These are phyloP conservation scores for Suhomyces kunorum DNA, from an alignment of 1,139 yeast genomes.

Conservation along the genomic window DNA sequence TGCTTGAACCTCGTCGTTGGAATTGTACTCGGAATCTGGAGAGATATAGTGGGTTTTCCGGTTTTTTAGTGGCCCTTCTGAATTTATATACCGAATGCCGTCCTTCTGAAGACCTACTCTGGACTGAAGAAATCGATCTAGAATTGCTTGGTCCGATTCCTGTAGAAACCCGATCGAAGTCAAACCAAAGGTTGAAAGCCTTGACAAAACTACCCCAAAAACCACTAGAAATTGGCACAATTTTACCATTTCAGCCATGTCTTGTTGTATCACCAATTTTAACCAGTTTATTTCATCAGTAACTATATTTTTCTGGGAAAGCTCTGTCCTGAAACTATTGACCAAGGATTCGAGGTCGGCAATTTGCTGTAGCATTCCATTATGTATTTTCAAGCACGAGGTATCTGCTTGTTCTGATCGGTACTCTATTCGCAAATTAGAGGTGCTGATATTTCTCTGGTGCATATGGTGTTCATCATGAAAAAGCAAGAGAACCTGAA, in stretches of 20 bases:
- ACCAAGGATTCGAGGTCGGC: background rate
- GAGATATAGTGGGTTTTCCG: too few relatives aligned
- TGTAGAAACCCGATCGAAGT: constrained; percentile 10
- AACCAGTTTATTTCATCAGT: constrained; percentile 11
- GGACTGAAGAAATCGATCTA: background rate
- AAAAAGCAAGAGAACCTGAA: constrained; percentile 16
- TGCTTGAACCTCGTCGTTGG: constrained; percentile 22
- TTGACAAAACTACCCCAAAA: constrained; percentile 26
- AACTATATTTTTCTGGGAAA: background rate
- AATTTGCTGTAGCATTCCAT: background rate
- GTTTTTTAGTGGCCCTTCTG: too few relatives aligned
- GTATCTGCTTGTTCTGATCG: background rate
- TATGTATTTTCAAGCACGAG: background rate
- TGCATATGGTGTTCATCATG: constrained; percentile 20
- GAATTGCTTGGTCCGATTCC: background rate
- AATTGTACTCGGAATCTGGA: constrained; percentile 9
- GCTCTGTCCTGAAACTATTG: background rate
- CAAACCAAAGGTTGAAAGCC: constrained; percentile 23
- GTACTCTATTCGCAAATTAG: background rate
- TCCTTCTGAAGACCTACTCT: constrained; percentile 4
- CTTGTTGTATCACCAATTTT: constrained; percentile 20
- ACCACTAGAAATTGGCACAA: constrained; percentile 22
- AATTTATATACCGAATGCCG: background rate
- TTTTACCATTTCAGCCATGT: constrained; percentile 18
- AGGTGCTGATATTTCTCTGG: background rate